These are phyloP conservation scores for Saccharomycopsis crataegensis DNA, from an alignment of 1,139 yeast genomes.

Conservation along the genomic window DNA sequence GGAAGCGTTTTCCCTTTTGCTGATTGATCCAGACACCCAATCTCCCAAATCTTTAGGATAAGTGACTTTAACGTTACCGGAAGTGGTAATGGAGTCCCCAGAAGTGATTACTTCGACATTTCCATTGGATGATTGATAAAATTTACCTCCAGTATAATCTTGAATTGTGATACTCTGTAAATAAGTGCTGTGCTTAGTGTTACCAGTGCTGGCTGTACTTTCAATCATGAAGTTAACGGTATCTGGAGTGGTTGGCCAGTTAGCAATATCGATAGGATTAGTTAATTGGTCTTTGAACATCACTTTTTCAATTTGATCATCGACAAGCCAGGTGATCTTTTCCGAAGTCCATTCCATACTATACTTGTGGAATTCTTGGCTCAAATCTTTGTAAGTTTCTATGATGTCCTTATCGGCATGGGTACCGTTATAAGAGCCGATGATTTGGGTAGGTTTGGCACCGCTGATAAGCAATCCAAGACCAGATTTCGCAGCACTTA, in stretches of 20 bases:
- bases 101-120: neutral
- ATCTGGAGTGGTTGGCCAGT: constrained; percentile 18
- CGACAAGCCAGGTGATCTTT: constrained; percentile 32
- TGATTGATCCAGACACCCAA: neutral
- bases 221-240: constrained; percentile 18
- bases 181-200: neutral
- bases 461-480: constrained; percentile 11
- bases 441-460: constrained; percentile 5
- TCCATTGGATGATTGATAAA: constrained; percentile 1
- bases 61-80: constrained; percentile 2
- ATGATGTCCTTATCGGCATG: constrained; percentile 7
- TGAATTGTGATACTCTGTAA: constrained; percentile 6
- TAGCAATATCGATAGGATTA: constrained; percentile 21
- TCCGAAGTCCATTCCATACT: constrained; percentile 40
- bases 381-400: constrained; percentile 3
- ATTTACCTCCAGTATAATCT: constrained; percentile 17
- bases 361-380: constrained; percentile 30
- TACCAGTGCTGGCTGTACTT: constrained; percentile 1
- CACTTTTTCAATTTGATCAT: constrained; percentile 33
- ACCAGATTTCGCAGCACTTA: constrained; percentile 16
- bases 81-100: neutral
- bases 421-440: constrained; percentile 12
- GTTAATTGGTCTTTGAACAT: constrained; percentile 20
- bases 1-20: neutral
- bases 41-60: constrained; percentile 7